Evolutionary conservation across 2,329 filamentous ascomycete species (phyloP).

Genomic region (Rutstroemia sp.): DNA sequence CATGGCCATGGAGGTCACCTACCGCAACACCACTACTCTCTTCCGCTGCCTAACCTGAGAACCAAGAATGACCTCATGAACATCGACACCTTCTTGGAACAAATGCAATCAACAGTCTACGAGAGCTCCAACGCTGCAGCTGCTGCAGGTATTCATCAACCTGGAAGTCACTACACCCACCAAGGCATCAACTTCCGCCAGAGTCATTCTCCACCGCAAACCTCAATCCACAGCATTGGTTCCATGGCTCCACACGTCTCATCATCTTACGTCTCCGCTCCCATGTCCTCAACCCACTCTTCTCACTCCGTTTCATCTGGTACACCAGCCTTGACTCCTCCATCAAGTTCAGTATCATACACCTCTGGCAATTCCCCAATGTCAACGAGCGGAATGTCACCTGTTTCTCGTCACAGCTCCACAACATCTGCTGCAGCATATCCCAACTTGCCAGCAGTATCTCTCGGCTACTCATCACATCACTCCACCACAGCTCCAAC

Average conservation of each 20-base stretch:
- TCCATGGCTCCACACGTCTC: slow-evolving; percentile 29
- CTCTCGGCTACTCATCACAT: slow-evolving; percentile 57
- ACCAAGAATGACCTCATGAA: slow-evolving; percentile 92
- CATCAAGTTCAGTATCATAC: slow-evolving; percentile 69
- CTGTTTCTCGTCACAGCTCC: slow-evolving; percentile 52
- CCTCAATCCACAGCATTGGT: slow-evolving; percentile 22
- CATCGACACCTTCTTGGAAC: slow-evolving; percentile 89
- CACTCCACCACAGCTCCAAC: slow-evolving; percentile 56
- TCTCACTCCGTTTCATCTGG: slow-evolving; percentile 44
- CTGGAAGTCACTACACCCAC: slow-evolving; percentile 59
- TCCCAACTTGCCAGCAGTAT: slow-evolving; percentile 65
- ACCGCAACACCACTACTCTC: slow-evolving; percentile 71
- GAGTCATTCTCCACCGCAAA: slow-evolving; percentile 44
- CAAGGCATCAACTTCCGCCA: slow-evolving; percentile 47
- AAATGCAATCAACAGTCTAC: slow-evolving; percentile 94
- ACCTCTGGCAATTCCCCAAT: slow-evolving; percentile 69
- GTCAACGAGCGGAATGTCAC: slow-evolving; percentile 61
- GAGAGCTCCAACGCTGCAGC: slow-evolving; percentile 82
- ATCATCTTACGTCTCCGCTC: slow-evolving; percentile 41
- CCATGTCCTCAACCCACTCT: slow-evolving; percentile 50
- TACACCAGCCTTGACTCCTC: slow-evolving; percentile 70
- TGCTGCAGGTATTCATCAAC: slow-evolving; percentile 68
- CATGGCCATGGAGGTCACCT: slow-evolving; percentile 43
- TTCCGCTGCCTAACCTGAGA: slow-evolving; percentile 80
- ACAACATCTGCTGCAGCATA: slow-evolving; percentile 55